These are phyloP conservation scores for Penicillium crystallinum DNA, from an alignment of 495 filamentous ascomycete genomes.

Conservation along the genomic window DNA sequence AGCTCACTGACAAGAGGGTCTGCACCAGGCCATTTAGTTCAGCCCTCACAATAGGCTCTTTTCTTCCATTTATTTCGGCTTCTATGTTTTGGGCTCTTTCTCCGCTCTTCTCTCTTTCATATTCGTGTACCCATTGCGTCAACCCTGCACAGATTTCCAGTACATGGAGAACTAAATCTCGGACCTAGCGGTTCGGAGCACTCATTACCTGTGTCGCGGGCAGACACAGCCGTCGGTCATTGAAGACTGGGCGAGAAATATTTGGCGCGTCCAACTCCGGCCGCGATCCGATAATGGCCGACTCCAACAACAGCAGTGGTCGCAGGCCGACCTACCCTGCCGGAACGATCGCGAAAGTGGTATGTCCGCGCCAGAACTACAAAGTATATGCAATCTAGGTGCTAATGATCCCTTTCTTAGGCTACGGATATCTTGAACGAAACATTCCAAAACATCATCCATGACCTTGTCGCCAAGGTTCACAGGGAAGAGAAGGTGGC, in stretches of 20 bases:
- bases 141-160: conserved; percentile 24
- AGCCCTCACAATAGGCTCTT: neutral
- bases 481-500: conserved; percentile 71
- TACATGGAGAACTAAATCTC: conserved; percentile 26
- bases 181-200: conserved; percentile 18
- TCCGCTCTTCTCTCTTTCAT: conserved; percentile 9
- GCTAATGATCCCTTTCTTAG: conserved; percentile 19
- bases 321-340: conserved; percentile 31
- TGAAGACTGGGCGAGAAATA: conserved; percentile 10
- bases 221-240: conserved; percentile 20
- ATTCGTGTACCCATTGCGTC: conserved; percentile 12
- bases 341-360: conserved; percentile 44
- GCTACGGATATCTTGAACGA: conserved; percentile 58
- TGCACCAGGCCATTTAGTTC: conserved; percentile 3
- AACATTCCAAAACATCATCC: conserved; percentile 66
- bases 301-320: conserved; percentile 32
- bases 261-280: conserved; percentile 6
- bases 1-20: conserved; percentile 1
- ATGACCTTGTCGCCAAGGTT: conserved; percentile 63
- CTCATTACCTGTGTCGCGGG: conserved; percentile 24
- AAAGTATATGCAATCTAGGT: neutral
- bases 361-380: conserved; percentile 10
- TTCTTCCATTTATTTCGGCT: neutral
- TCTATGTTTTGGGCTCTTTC: conserved; percentile 3
- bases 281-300: conserved; percentile 32